These are phyloP conservation scores for Penicillium sumatraense DNA, from an alignment of 2,329 filamentous ascomycete species.

Conservation along the genomic window DNA sequence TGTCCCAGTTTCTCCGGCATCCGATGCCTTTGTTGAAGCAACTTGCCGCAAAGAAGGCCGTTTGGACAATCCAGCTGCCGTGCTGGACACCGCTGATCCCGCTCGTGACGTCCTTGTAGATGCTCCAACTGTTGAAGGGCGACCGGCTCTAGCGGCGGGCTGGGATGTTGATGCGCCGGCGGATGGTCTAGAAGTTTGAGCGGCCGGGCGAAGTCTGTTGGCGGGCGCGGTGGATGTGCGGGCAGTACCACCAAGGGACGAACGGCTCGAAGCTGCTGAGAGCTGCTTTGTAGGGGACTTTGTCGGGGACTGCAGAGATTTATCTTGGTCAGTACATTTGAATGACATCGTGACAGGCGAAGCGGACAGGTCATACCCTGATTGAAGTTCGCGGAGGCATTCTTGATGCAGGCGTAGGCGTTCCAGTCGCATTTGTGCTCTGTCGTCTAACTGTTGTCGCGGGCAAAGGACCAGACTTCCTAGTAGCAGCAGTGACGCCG, in stretches of 20 bases:
- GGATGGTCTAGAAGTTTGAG: constrained; percentile 62
- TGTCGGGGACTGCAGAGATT: constrained; percentile 62
- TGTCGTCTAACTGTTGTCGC: constrained; percentile 64
- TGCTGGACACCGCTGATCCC: constrained; percentile 26
- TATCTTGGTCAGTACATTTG: constrained; percentile 24
- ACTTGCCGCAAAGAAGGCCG: constrained; percentile 39
- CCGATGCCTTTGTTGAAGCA: constrained; percentile 30
- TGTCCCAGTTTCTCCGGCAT: constrained; percentile 29
- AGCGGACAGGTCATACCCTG: constrained; percentile 37
- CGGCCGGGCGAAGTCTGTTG: constrained; percentile 60
- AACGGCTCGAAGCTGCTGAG: constrained; percentile 55
- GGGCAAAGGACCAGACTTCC: constrained; percentile 56
- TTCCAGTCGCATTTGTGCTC: constrained; percentile 69
- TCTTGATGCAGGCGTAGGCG: constrained; percentile 71
- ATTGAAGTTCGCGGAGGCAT: constrained; percentile 40
- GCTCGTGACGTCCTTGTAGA: constrained; percentile 39
- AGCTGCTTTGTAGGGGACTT: constrained; percentile 81
- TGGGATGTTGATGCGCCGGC: constrained; percentile 66
- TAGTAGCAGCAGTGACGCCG: constrained; percentile 34
- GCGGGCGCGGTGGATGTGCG: constrained; percentile 57
- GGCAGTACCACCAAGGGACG: constrained; percentile 47
- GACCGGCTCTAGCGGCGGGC: constrained; percentile 38
- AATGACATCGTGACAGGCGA: constrained; percentile 2
- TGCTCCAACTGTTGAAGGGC: constrained; percentile 44
- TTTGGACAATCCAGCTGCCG: constrained; percentile 32